phyloP scores from a whole-genome alignment of 805 yeast genomes.

The Ogataea wickerhamii region DNA sequence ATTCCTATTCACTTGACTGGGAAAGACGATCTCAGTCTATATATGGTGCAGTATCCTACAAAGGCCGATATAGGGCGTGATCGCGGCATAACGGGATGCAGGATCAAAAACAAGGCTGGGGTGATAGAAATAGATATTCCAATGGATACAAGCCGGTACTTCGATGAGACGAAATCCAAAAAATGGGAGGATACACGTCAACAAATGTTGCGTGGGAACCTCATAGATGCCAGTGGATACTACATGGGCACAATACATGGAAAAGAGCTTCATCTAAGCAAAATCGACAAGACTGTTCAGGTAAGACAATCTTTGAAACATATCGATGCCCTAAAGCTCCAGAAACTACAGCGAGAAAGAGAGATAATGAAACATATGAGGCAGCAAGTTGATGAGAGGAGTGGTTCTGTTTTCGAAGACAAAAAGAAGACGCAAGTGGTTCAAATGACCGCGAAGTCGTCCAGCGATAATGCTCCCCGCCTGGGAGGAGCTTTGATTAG shows the following conservation, averaged over 20 bases:
- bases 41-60: slow-evolving; percentile 25
- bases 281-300: slow-evolving; percentile 68
- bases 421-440: slow-evolving; percentile 55
- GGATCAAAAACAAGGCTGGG: slow-evolving; percentile 57
- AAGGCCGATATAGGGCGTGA: slow-evolving; percentile 33
- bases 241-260: slow-evolving; percentile 38
- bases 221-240: slow-evolving; percentile 51
- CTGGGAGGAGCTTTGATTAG: slow-evolving; percentile 68
- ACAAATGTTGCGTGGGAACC: slow-evolving; percentile 71
- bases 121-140: slow-evolving; percentile 77
- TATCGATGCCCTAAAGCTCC: slow-evolving; percentile 50
- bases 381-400: slow-evolving; percentile 38
- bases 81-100: slow-evolving; percentile 35
- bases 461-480: slow-evolving; percentile 54
- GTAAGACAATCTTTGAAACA: slow-evolving; percentile 79
- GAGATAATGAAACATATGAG: slow-evolving; percentile 35
- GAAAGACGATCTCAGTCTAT: slow-evolving; percentile 5
- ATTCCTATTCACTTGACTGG: slow-evolving; percentile 44
- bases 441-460: slow-evolving; percentile 70
- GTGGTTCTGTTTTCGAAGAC: slow-evolving; percentile 25
- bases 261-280: slow-evolving; percentile 57
- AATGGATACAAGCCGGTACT: slow-evolving; percentile 61
- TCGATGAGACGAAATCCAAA: slow-evolving; percentile 58
- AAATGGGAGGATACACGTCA: slow-evolving; percentile 59
- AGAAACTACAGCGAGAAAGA: slow-evolving; percentile 40